These are phyloP conservation scores for Rhizopus sp. DNA, from an alignment of 371 early-diverging fungal species.

Conservation along the genomic window DNA sequence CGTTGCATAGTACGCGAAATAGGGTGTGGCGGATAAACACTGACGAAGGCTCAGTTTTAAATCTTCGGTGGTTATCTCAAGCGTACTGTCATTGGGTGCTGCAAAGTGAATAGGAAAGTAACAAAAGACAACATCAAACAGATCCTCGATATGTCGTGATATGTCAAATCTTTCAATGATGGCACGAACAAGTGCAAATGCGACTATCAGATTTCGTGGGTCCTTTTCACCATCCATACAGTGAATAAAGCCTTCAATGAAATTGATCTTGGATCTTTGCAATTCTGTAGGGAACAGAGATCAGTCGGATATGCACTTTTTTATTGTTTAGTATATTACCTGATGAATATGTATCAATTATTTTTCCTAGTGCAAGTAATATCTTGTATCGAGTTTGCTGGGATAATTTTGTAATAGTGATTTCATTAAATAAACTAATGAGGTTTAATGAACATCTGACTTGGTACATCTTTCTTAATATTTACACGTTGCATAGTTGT, in stretches of 20 bases:
- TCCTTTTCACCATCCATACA: conserved; percentile 98
- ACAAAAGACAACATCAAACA: conserved; percentile 92
- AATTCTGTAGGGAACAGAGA: conserved; percentile 15
- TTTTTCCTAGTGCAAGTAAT: conserved; percentile 20
- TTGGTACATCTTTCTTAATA: background rate
- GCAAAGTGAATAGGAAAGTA: conserved; percentile 97
- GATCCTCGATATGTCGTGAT: conserved; percentile 73
- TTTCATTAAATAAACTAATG: conserved; percentile 21
- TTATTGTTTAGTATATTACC: conserved; percentile 13
- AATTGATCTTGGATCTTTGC: conserved; percentile 43
- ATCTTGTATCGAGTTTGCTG: conserved; percentile 30
- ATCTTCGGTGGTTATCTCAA: conserved; percentile 83
- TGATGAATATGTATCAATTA: conserved; percentile 20
- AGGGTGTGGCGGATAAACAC: conserved; percentile 70
- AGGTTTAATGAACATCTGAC: background rate
- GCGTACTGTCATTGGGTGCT: conserved; percentile 78
- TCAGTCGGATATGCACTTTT: background rate
- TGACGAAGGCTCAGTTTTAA: conserved; percentile 73
- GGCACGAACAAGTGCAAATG: conserved; percentile 72
- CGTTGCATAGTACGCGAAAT: conserved; percentile 74
- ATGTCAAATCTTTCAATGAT: conserved; percentile 79
- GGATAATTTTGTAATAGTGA: conserved; percentile 19
- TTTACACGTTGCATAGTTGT: conserved; percentile 19
- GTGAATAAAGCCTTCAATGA: conserved; percentile 86
- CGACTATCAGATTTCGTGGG: conserved; percentile 89